A percentile compares a stretch with the other conserved stretches of the same genome.
Conservation (phyloP, 345 rosid species). For the Euphorbia lathyris region DNA sequence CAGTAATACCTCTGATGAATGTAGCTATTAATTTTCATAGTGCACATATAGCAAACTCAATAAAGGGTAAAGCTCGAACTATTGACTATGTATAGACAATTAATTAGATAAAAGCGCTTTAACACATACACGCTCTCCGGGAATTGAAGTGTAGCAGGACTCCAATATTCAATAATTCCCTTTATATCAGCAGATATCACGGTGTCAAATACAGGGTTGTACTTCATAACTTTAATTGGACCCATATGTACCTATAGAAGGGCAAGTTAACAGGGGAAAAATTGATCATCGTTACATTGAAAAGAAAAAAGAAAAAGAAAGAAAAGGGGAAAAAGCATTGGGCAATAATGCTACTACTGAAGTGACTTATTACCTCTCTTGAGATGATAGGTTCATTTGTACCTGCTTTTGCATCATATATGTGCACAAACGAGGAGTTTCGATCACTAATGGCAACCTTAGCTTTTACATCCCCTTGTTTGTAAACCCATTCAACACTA, state of each 20-base stretch:
- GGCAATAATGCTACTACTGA: not conserved
- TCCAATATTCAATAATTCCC: conserved; percentile 95
- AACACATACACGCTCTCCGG: conserved; percentile 80
- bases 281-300: not conserved
- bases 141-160: conserved; percentile 62
- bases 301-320: not conserved
- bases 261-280: not conserved
- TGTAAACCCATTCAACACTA: conserved; percentile 86
- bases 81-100: not conserved
- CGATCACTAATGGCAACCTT: conserved; percentile 86
- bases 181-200: conserved; percentile 80
- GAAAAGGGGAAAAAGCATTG: not conserved
- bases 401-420: conserved; percentile 92
- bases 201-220: conserved; percentile 62
- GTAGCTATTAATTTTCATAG: no score
- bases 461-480: conserved; percentile 92
- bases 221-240: conserved; percentile 72
- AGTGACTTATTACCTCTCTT: conserved; percentile 46
- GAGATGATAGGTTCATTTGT: conserved; percentile 70
- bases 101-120: not conserved
- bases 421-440: conserved; percentile 64
- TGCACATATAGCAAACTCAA: no score
- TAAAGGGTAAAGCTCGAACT: no score
- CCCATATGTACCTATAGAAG: conserved; percentile 52
- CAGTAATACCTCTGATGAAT: no score